These are phyloP conservation scores for Cladophialophora bantiana DNA, from an alignment of 2,329 filamentous ascomycete genomes.

Conservation along the genomic window DNA sequence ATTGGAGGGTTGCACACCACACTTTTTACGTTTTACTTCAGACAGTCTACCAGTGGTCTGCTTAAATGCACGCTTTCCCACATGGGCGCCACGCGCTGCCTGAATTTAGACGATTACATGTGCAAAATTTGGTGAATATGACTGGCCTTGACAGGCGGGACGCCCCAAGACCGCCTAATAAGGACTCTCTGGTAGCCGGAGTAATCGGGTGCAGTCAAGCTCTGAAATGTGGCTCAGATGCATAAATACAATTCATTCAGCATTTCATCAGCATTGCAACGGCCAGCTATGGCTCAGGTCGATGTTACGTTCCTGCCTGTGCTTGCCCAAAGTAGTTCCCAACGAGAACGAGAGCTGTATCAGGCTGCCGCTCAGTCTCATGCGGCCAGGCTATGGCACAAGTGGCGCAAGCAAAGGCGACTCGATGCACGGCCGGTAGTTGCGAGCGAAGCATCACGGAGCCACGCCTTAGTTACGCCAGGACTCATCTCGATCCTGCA, in stretches of 20 bases:
- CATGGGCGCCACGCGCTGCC: neutral
- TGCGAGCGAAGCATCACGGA: neutral
- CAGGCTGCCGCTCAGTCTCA: slow-evolving; percentile 10
- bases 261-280: neutral
- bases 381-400: slow-evolving; percentile 12
- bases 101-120: neutral
- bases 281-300: neutral
- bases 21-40: neutral
- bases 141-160: neutral
- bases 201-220: neutral
- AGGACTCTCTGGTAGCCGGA: neutral
- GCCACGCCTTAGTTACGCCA: neutral
- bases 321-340: slow-evolving; percentile 3
- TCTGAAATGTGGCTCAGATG: neutral
- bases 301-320: slow-evolving; percentile 11
- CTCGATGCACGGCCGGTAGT: neutral
- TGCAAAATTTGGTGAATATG: neutral
- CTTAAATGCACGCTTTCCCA: neutral
- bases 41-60: neutral
- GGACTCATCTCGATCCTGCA: neutral
- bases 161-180: neutral
- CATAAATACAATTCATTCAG: neutral
- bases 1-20: neutral
- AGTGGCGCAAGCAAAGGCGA: slow-evolving; percentile 3
- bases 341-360: slow-evolving; percentile 9